Base-by-base conservation (phyloP, 495 filamentous ascomycete species). In the Aspergillus panamensis region DNA sequence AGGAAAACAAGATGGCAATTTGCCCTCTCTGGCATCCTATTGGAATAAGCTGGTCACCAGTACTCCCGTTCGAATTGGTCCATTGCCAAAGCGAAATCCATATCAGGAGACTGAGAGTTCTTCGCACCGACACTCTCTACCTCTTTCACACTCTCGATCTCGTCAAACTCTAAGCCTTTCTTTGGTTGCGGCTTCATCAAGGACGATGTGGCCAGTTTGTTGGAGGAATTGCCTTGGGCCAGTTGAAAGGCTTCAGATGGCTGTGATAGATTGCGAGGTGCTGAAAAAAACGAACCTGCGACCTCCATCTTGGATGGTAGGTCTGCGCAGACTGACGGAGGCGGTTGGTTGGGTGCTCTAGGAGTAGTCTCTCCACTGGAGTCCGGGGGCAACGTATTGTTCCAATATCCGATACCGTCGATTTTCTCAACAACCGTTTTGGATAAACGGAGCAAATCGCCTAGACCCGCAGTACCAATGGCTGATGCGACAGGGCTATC, bases 381-480 rank as follows among this genome's bases (percentile, higher is more conserved):
- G 1, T 45, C 42, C 9, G 42, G 9, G 21, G 12, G 33, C 21
- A 20, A 30, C 6, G 10, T 64, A 14, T 48, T 54, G 21, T 75
- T 77, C 37, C 57, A 60, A 14, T 52, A 69, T 6, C 76, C 76
- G 8, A 77, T 61, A 14, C 59, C 58, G 45, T 78, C 76, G 16
- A 75, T 75, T 3, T 64, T 69, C 31, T 67, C 62, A 7, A 79
- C 70, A 1, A 78, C 55, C 0, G 51, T 61, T 20, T 61, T 69
- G 1, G 69, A 59, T 1, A 76, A 29, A 17, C 63, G 55, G 7
- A 73, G 52, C 25, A 80, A 61, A 16, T 69, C 62, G 1, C 68
- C 64, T 6, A 78, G 53, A 1, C 70, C 75, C 2, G 60, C 64
- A n/a, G 53, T 9, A 7, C 71, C 68, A 8, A 78, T 61, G 8